Base-by-base conservation (phyloP, 805 yeast genomes). In the Tetrapisispora iriomotensis region DNA sequence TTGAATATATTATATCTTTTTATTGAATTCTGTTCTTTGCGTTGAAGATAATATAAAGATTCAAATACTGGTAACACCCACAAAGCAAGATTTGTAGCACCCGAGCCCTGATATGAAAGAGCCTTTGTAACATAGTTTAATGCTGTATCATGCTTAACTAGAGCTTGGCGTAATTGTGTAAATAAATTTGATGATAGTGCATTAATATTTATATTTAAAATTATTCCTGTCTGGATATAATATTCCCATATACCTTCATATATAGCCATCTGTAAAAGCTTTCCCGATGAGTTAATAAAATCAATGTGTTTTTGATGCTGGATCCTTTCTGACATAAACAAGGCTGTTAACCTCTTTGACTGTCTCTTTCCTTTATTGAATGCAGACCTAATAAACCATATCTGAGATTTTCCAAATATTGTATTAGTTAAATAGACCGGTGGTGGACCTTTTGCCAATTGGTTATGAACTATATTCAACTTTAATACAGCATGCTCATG, bases 231-330 rank as follows among this genome's bases (percentile, higher is more conserved):
- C 19, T 39, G 43, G 13, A 55, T 25, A 19, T 32, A 39, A 17
- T 50, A 44, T 39, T 60, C 64, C 64, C 64, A 60, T 4, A 42
- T 32, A 12, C 60, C 61, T 34, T 60, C 64, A 28, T 51, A 47
- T 15, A 46, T 10, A 3, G 60, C 61, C 60, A 60, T 53, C 10
- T 35, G 23, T 9, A 48, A 44, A 29, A 43, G 38, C 5, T 17
- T 21, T 26, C 47, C 46, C 30, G 53, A 50, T 4, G 22, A 26
- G 10, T 38, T 43, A 34, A 47, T 36, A 9, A 39, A 20, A 37
- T 56, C 52, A 10, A 56, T 28, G 12, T 45, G 40, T 15, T 39
- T 42, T 34, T 58, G 62, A 31, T 49, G 42, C 21, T 39, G 35
- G 7, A 25, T 30, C 38, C 48, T 57, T 30, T 50, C 56, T 3